Conservation (phyloP, 1,284 basidiomycete species). For the Fomitiporia mediterranea region DNA sequence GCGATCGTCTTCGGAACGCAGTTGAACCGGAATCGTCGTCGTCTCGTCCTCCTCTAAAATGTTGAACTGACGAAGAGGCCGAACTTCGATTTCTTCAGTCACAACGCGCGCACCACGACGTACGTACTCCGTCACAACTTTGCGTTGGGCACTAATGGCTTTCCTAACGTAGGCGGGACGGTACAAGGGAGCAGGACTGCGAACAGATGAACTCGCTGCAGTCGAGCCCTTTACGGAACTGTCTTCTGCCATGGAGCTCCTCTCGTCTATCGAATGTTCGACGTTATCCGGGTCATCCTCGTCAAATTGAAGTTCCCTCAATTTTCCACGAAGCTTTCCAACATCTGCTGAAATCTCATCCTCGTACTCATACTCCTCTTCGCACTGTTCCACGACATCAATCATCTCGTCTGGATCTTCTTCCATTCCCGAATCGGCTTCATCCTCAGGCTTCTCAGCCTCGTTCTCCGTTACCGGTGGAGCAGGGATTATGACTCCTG, state of each 20-base stretch:
- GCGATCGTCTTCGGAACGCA: slow-evolving; percentile 48
- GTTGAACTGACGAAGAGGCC: slow-evolving; percentile 33
- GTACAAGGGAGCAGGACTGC: slow-evolving; percentile 28
- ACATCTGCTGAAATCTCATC: slow-evolving; percentile 39
- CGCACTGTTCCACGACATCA: slow-evolving; percentile 48
- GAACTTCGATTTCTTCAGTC: slow-evolving; percentile 51
- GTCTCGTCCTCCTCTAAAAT: slow-evolving; percentile 29
- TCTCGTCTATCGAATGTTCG: slow-evolving; percentile 22
- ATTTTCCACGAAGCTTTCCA: slow-evolving; percentile 63
- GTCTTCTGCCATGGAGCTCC: slow-evolving; percentile 21
- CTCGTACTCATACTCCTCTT: slow-evolving; percentile 28
- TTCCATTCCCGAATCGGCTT: slow-evolving; percentile 22
- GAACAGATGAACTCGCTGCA: slow-evolving; percentile 31
- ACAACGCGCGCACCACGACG: slow-evolving; percentile 67
- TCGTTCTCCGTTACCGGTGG: slow-evolving; percentile 23
- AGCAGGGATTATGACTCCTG: slow-evolving; percentile 54
- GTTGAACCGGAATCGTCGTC: slow-evolving; percentile 32
- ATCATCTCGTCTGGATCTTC: slow-evolving; percentile 48
- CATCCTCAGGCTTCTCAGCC: slow-evolving; percentile 23
- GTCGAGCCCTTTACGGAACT: slow-evolving; percentile 25
- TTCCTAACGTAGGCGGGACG: slow-evolving; percentile 6
- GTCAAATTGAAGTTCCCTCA: slow-evolving; percentile 43
- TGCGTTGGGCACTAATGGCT: slow-evolving; percentile 26
- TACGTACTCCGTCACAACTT: slow-evolving; percentile 60
- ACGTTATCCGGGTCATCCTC: slow-evolving; percentile 17